A percentile compares a stretch with the other conserved stretches of the same genome.
Evolutionary conservation across 129 eudicot species (phyloP).

Genomic region (Artemisia annua): DNA sequence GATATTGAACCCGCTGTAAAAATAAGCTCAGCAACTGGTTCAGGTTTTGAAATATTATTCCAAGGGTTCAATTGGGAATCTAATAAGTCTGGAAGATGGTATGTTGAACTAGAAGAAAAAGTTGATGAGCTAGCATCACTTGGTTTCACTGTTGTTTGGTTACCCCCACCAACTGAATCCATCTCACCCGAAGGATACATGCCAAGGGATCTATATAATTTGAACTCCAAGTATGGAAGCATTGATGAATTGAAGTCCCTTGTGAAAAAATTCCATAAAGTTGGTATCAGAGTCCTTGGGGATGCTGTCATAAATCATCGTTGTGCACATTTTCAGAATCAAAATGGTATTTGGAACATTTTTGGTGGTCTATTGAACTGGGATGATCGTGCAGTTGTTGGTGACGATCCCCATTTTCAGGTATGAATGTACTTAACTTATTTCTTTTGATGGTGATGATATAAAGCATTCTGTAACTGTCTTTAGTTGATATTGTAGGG

Average conservation of each 20-base stretch:
- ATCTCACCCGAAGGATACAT: slow-evolving; percentile 97
- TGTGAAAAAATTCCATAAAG: slow-evolving; percentile 68
- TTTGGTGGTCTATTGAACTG: slow-evolving; percentile 91
- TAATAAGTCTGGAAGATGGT: slow-evolving; percentile 89
- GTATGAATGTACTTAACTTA: slow-evolving; percentile 26
- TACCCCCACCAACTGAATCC: slow-evolving; percentile 98
- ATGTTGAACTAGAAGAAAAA: slow-evolving; percentile 66
- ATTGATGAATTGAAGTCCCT: slow-evolving; percentile 65
- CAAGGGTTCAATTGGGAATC: slow-evolving; percentile 99
- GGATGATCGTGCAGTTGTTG: slow-evolving; percentile 98
- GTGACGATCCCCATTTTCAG: slow-evolving; percentile 98
- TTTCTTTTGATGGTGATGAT: slow-evolving; percentile 4
- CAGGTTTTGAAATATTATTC: slow-evolving; percentile 79
- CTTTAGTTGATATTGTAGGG: slow-evolving; percentile 46
- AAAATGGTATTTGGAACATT: slow-evolving; percentile 90
- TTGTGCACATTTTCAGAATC: slow-evolving; percentile 69
- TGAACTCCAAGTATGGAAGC: slow-evolving; percentile 93
- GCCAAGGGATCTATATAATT: slow-evolving; percentile 85
- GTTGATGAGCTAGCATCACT: slow-evolving; percentile 64
- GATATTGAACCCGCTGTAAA: slow-evolving; percentile 31
- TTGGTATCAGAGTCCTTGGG: slow-evolving; percentile 73
- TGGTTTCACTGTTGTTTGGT: slow-evolving; percentile 85
- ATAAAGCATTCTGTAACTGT: not conserved
- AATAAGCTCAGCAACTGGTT: slow-evolving; percentile 77
- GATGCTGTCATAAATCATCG: slow-evolving; percentile 96